Base-by-base conservation (phyloP, 179 eudicot genomes). In the Drosera spatulata region DNA sequence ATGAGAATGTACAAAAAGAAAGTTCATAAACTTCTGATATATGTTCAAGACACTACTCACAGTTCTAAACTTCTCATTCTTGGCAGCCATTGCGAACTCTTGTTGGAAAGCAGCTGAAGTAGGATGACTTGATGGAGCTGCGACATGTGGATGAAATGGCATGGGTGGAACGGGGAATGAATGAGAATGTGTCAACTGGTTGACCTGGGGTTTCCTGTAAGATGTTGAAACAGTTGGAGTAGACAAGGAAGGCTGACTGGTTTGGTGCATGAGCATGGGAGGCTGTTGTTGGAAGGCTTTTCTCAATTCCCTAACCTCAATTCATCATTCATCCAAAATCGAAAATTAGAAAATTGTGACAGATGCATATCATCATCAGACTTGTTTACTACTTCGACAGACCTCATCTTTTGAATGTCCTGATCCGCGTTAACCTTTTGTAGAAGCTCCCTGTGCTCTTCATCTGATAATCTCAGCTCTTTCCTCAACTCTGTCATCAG, bases 301-400 rank as follows among this genome's bases (percentile, higher is more conserved):
- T 65, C 91, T 80, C 88, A 85, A 85, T 62, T 82, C 88, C 83
- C 93, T 85, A 62, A 42, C n/a, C n/a, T n/a, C n/a, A n/a, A n/a
- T n/a, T n/a, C n/a, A n/a, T n/a, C n/a, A n/a, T n/a, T n/a, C n/a
- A n/a, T n/a, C n/a, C n/a, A n/a, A n/a, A n/a, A n/a, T n/a, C n/a
- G n/a, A n/a, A n/a, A n/a, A n/a, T n/a, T n/a, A n/a, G n/a, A 42
- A 3, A 42, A 42, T 42, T 42, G 45, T 6, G 6, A 42, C 4
- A 3, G 45, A 42, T 42, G 45, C 45, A 42, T 42, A 42, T 42
- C 45, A 3, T 3, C 45, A 42, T 6, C 3, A 65, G 68, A 15
- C 4, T 62, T 55, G 33, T 42, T 64, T 41, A 53, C n/a, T 45
- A 33, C 50, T 63, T 49, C 10, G 64, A 47, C 73, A 70, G 69